Percentiles rank a stretch among this genome's conserved stretches.
These are phyloP conservation scores for Fusarium devonianum DNA, from an alignment of 2,329 filamentous ascomycete species.

Conservation along the genomic window DNA sequence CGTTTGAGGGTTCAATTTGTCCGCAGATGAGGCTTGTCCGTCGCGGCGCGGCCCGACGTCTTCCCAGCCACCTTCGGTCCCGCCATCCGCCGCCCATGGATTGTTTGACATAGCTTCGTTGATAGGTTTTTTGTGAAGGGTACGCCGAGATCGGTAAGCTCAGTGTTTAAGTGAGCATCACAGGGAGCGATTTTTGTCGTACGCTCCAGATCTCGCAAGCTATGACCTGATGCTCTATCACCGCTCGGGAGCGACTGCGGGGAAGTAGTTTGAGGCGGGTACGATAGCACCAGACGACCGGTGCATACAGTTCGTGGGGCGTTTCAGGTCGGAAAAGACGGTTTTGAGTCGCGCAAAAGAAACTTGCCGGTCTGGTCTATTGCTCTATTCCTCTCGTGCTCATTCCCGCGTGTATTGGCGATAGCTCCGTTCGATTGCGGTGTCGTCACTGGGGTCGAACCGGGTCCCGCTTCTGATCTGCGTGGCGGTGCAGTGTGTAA, in stretches of 20 bases:
- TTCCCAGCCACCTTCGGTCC: conserved; percentile 36
- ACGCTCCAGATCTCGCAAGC: conserved; percentile 4
- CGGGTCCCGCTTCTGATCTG: conserved; percentile 27
- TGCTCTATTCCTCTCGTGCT: conserved; percentile 6
- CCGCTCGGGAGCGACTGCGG: conserved; percentile 19
- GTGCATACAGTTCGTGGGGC: conserved; percentile 15
- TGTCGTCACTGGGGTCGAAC: conserved; percentile 38
- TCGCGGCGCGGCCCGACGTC: conserved; percentile 32
- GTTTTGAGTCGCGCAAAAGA: background rate
- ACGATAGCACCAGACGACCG: conserved; percentile 9
- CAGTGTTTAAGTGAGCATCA: conserved; percentile 23
- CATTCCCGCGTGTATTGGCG: conserved; percentile 11
- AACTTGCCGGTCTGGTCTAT: background rate
- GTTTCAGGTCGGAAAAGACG: background rate
- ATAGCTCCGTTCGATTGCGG: conserved; percentile 29
- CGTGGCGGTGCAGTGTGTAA: conserved; percentile 29
- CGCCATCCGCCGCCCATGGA: conserved; percentile 37
- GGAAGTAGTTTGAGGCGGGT: conserved; percentile 23
- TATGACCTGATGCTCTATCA: conserved; percentile 21
- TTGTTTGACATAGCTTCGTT: conserved; percentile 31
- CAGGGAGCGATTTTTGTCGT: background rate
- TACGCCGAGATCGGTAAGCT: conserved; percentile 4
- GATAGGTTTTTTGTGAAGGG: conserved; percentile 2
- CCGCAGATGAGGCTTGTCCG: conserved; percentile 5
- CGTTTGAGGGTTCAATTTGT: conserved; percentile 13